Evolutionary conservation across 2,329 filamentous ascomycete species (phyloP), one percentile per base, ranked within the genome.

Genomic region (Amesomyces nigricolor): DNA sequence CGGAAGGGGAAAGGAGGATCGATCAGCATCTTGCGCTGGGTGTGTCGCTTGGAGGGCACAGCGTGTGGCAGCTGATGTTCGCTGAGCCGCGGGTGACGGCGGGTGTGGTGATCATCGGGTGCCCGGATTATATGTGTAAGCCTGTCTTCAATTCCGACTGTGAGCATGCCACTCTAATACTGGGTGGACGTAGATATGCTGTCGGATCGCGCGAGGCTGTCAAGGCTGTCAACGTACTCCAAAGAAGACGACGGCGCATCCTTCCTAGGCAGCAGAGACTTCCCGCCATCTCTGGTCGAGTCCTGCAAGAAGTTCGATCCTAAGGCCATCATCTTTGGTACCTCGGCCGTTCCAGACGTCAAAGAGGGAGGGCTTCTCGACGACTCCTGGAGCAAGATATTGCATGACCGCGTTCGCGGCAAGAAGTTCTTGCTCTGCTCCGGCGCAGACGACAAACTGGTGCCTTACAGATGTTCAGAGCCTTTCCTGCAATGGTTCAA

Each of bases 1-100:
- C 56, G 60, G 73, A 1, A 71, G 73, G 61, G 48, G 58, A 59
- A 14, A 69, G 73, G 38, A 64, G 63, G 40, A 74, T 81, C 17
- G 78, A 82, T 60, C 79, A 83, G 50, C 85, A 96, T 68, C 70
- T 95, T 10, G 87, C 87, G 10, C 76, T 95, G 39, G 94, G 94
- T 0, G 82, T 95, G 56, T 92, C 88, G 22, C 74, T 97, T 0
- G 94, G 94, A 5, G 94, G 89, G 0, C 94, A 97, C 69, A 83
- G 87, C 11, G 85, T 87, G 1, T 97, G 92, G 91, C 87, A 95
- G 67, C 79, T 84, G 29, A 72, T 96, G 56, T 80, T 96, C 45
- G 80, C 83, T 38, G 91, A 97, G 58, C 82, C 85, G 16, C 80
- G 91, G 60, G 80, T 97, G 53, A 85, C 79, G n/a, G 85, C 88